These are phyloP conservation scores for Suillus weaverae DNA, from an alignment of 768 basidiomycete genomes.

Conservation along the genomic window DNA sequence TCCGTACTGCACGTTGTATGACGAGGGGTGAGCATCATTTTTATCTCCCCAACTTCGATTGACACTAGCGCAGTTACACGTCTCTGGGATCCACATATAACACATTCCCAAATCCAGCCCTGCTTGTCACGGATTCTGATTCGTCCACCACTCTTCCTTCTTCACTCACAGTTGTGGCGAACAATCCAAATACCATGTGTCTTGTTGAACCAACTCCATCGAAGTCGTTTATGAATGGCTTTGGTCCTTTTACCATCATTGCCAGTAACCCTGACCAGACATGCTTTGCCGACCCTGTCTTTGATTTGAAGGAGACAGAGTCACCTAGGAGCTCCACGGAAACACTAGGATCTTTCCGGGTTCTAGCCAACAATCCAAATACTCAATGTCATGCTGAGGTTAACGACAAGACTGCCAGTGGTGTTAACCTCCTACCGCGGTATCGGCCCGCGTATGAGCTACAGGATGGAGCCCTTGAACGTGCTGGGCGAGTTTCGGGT, in stretches of 20 bases:
- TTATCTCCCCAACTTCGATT: not conserved
- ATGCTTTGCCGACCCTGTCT: slow-evolving; percentile 18
- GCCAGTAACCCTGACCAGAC: slow-evolving; percentile 20
- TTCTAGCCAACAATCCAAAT: slow-evolving; percentile 12
- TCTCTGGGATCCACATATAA: slow-evolving; percentile 95
- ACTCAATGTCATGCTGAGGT: not conserved
- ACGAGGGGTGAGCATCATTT: slow-evolving; percentile 68
- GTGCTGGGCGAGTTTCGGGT: slow-evolving; percentile 57
- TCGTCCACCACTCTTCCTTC: slow-evolving; percentile 16
- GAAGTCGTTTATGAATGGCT: not conserved
- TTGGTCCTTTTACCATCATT: slow-evolving; percentile 18
- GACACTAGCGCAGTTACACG: slow-evolving; percentile 68
- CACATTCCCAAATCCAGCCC: slow-evolving; percentile 89
- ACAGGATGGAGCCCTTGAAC: slow-evolving; percentile 68
- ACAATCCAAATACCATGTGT: slow-evolving; percentile 22
- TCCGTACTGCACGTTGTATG: slow-evolving; percentile 88
- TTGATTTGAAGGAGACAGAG: not conserved
- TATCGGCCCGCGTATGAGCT: slow-evolving; percentile 86
- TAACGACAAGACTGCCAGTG: slow-evolving; percentile 7
- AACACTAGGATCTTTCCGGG: slow-evolving; percentile 13
- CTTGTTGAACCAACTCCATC: slow-evolving; percentile 12
- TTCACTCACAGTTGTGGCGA: slow-evolving; percentile 24
- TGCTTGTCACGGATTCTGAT: slow-evolving; percentile 37
- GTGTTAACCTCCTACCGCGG: slow-evolving; percentile 22
- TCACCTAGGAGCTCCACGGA: not conserved